Conservation (phyloP, 257 asterid genomes). For the Fraxinus excelsior region DNA sequence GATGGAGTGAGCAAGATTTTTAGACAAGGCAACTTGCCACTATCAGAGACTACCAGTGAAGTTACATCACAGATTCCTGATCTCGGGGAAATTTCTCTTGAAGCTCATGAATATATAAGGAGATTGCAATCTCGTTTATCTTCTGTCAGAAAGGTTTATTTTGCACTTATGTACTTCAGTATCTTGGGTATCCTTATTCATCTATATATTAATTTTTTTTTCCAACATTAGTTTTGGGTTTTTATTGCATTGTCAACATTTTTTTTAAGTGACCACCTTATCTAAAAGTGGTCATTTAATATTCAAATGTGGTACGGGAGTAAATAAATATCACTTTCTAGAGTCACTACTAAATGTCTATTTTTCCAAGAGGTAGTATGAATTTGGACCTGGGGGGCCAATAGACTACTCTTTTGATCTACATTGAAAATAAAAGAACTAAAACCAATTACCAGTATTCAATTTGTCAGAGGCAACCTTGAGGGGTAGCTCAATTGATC, state of each 20-base stretch:
- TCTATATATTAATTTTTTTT: not conserved
- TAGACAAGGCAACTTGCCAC: constrained; percentile 36
- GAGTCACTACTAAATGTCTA: not conserved
- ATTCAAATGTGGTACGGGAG: not conserved
- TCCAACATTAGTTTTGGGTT: not conserved
- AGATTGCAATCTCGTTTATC: constrained; percentile 62
- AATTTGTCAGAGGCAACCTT: too few species aligned
- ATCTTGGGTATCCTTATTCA: not conserved
- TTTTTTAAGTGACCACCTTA: not conserved
- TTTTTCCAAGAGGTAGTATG: not conserved
- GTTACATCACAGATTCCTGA: constrained; percentile 47
- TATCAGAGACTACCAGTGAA: constrained; percentile 47
- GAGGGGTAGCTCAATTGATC: too few species aligned
- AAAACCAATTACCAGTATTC: not conserved
- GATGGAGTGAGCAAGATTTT: constrained; percentile 26
- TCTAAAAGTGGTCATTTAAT: not conserved
- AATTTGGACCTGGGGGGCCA: not conserved
- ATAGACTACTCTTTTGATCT: not conserved
- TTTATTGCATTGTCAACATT: not conserved
- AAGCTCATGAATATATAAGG: constrained; percentile 69
- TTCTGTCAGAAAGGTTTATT: constrained; percentile 67
- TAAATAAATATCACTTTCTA: not conserved
- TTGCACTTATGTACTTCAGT: not conserved
- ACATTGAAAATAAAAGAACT: not conserved
- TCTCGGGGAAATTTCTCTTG: constrained; percentile 75